Conservation (phyloP, 169 alveolate species). For the Plasmodium knowlesi region DNA sequence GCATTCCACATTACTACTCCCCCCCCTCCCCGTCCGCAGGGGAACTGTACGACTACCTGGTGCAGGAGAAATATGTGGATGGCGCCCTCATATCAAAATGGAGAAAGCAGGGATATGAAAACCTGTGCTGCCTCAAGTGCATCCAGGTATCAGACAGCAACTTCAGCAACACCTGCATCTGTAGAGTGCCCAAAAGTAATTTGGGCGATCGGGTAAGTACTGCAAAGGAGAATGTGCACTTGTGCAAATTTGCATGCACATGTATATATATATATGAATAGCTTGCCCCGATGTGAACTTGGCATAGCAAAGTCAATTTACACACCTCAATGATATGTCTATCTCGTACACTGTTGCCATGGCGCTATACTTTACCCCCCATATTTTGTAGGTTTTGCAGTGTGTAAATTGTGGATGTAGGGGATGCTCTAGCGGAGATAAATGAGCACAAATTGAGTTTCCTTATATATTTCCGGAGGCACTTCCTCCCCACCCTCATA, state of each 20-base stretch:
- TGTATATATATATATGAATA: not conserved
- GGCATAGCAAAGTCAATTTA: not conserved
- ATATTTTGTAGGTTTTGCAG: constrained; percentile 86
- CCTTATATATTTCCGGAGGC: not conserved
- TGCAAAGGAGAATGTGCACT: not conserved
- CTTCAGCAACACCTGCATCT: constrained; percentile 97
- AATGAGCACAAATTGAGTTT: not conserved
- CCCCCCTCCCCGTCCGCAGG: constrained; percentile 75
- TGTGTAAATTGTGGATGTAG: constrained; percentile 99
- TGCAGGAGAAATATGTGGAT: constrained; percentile 97
- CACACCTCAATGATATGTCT: not conserved
- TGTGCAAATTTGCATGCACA: constrained; percentile 3
- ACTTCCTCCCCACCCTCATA: not conserved
- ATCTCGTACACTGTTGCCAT: not conserved
- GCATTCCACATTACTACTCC: not conserved
- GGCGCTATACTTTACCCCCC: not conserved
- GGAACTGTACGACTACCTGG: constrained; percentile 97
- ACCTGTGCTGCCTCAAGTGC: constrained; percentile 96
- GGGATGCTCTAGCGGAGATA: constrained; percentile 96
- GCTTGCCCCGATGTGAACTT: not conserved
- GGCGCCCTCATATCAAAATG: constrained; percentile 98
- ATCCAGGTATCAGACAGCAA: constrained; percentile 93
- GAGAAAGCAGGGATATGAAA: constrained; percentile 98
- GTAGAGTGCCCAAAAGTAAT: constrained; percentile 98
- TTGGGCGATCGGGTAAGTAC: constrained; percentile 88